These are phyloP conservation scores for Pseudopithomyces maydicus DNA, from an alignment of 2,329 filamentous ascomycete genomes.

Conservation along the genomic window DNA sequence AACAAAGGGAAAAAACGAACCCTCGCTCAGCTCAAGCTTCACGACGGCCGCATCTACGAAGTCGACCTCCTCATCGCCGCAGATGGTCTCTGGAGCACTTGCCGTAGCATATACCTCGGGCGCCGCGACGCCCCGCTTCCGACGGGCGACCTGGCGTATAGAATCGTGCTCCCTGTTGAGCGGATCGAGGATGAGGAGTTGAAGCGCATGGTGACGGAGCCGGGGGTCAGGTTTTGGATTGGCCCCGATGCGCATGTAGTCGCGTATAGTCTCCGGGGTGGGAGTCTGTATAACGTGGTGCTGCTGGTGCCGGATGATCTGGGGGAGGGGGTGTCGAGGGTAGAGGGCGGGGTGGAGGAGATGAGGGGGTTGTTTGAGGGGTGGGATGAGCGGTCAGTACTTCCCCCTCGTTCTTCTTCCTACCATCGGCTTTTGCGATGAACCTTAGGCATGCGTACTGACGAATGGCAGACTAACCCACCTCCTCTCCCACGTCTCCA, in stretches of 20 bases:
- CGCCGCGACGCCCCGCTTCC: slow-evolving; percentile 56
- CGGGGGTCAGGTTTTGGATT: slow-evolving; percentile 65
- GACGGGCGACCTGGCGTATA: slow-evolving; percentile 69
- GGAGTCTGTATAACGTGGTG: slow-evolving; percentile 68
- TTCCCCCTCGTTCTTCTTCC: slow-evolving; percentile 31
- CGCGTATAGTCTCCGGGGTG: slow-evolving; percentile 64
- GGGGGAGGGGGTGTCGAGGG: slow-evolving; percentile 57
- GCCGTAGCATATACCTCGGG: slow-evolving; percentile 56
- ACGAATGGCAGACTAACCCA: slow-evolving; percentile 35
- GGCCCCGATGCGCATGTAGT: slow-evolving; percentile 67
- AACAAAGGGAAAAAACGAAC: slow-evolving; percentile 6
- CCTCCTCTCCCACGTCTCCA: slow-evolving; percentile 58
- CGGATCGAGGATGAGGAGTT: slow-evolving; percentile 59
- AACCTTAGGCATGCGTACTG: neutral
- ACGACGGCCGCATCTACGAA: slow-evolving; percentile 46
- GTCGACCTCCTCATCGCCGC: slow-evolving; percentile 66
- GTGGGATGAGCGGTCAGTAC: slow-evolving; percentile 65
- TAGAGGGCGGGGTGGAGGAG: slow-evolving; percentile 62
- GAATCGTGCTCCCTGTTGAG: slow-evolving; percentile 61
- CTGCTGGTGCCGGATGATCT: slow-evolving; percentile 68
- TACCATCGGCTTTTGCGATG: slow-evolving; percentile 30
- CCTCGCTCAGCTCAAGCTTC: slow-evolving; percentile 47
- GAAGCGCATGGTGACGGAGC: slow-evolving; percentile 57
- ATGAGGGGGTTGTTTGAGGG: slow-evolving; percentile 64
- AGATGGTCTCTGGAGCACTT: slow-evolving; percentile 68